Percentiles rank a stretch among this genome's conserved stretches.
phyloP scores from a whole-genome alignment of 441 rosid genomes.

The Adansonia rubrostipa region DNA sequence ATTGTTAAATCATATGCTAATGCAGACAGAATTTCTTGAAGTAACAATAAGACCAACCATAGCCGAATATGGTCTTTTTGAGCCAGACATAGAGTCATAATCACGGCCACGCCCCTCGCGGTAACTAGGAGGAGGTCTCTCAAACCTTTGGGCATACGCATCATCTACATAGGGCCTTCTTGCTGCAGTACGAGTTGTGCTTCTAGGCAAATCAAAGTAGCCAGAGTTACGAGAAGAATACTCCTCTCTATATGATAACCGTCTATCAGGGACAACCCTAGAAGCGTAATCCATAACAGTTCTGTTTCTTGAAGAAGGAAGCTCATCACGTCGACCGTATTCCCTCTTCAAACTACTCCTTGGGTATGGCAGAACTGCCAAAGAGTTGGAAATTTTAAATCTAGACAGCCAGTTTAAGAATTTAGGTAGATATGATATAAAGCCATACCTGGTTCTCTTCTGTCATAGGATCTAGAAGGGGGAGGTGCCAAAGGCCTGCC shows the following conservation, averaged over 20 bases:
- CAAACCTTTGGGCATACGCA: conserved; percentile 75
- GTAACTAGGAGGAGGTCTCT: conserved; percentile 78
- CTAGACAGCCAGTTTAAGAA: conserved; percentile 9
- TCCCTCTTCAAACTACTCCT: conserved; percentile 85
- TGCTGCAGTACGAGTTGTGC: conserved; percentile 60
- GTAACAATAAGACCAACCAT: conserved; percentile 53
- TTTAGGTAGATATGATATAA: conserved; percentile 15
- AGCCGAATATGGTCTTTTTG: conserved; percentile 85
- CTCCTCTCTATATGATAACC: conserved; percentile 75
- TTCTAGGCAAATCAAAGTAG: conserved; percentile 75
- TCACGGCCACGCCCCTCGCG: conserved; percentile 81
- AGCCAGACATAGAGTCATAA: conserved; percentile 80
- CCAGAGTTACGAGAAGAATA: conserved; percentile 71
- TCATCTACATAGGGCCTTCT: conserved; percentile 88
- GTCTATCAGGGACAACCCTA: conserved; percentile 76
- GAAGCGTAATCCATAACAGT: conserved; percentile 74
- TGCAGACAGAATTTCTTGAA: conserved; percentile 4
- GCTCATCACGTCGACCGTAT: conserved; percentile 72
- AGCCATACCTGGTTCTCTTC: conserved; percentile 80
- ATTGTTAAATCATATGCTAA: background rate
- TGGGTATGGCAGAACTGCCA: conserved; percentile 67
- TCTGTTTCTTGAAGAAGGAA: conserved; percentile 83
- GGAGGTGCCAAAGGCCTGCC: conserved; percentile 62
- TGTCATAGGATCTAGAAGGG: conserved; percentile 71
- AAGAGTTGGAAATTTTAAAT: background rate